Conservation (phyloP, 139 green algal species). For the Medakamo hakoo region DNA sequence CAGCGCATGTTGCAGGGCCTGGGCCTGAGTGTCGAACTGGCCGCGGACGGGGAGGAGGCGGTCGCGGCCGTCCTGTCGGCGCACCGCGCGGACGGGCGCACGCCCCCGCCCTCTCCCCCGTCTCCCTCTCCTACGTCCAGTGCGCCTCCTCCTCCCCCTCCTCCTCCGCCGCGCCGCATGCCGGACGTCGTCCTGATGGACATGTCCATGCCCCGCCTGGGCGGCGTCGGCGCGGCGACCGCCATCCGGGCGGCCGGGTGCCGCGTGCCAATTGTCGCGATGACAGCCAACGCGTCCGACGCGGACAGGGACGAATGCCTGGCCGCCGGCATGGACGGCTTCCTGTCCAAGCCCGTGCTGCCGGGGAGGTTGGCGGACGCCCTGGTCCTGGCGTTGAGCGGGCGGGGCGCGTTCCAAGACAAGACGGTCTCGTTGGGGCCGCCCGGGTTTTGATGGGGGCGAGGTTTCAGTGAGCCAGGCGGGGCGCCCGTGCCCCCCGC, state of each 20-base stretch:
- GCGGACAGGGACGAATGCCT: conserved; percentile 61
- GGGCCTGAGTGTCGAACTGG: conserved; percentile 39
- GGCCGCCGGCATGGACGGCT: conserved; percentile 74
- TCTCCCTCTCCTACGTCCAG: no score
- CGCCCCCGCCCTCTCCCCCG: no score
- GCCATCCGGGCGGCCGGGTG: conserved; percentile 34
- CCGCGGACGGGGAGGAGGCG: conserved; percentile 51
- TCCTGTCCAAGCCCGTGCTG: conserved; percentile 71
- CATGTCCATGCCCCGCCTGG: conserved; percentile 83
- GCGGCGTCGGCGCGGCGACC: conserved; percentile 58
- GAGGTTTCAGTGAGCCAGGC: no score
- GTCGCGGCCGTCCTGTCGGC: conserved; percentile 25
- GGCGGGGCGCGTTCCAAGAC: conserved; percentile 9
- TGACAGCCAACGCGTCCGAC: conserved; percentile 72
- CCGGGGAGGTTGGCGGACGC: conserved; percentile 40
- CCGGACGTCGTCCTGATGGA: conserved; percentile 70
- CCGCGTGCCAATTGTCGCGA: conserved; percentile 68
- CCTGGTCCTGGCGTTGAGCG: conserved; percentile 19
- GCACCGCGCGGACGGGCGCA: background rate
- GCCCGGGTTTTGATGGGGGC: background rate
- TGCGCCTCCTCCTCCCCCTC: no score
- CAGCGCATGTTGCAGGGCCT: conserved; percentile 52
- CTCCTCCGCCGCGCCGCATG: no score
- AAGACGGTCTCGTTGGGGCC: background rate
- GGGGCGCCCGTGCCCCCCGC: no score